Base-by-base conservation (phyloP, 352 stramenopile genomes). In the Globisporangium nunn region DNA sequence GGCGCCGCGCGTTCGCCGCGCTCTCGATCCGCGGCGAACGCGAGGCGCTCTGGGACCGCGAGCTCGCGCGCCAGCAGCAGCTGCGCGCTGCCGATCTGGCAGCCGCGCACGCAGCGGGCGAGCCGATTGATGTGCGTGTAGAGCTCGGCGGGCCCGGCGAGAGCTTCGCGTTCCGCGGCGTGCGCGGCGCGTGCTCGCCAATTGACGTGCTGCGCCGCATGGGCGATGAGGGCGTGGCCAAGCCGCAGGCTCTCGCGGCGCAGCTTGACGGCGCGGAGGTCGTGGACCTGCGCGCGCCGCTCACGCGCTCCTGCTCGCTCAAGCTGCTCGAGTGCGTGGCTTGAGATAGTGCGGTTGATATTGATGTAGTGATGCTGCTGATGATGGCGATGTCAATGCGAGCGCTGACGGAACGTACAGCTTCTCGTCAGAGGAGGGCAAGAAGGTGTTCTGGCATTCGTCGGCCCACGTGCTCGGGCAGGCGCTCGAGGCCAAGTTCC, bases 391-490 rank as follows among this genome's bases (percentile, higher is more conserved):
- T 50, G 23, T 2, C 3, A 31, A 31, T 14, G 6, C 14, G 17
- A 5, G 0, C n/a, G 54, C 12, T 40, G 51, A 47, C 23, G 48
- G 18, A 45, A 6, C 29, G 6, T 46, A 37, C 61, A 91, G 78
- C 57, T 91, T 91, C 56, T 70, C 67, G 17, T 84, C 63, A 29
- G 72, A 91, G 14, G 70, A 85, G 69, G 81, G 78, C 64, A 88
- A 88, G 61, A 84, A 71, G 50, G 73, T 97, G 4, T 98, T 99
- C 67, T 99, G 97, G 98, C 98, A 99, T 72, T 99, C 96, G n/a
- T 98, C 91, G 1, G 96, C 97, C 1, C 98, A 99, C 69, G 93
- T 99, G n/a, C 80, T 99, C 46, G 98, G 98, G 29, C 93, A 98
- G 72, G 96, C 96, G 15, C 84, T 99, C 41, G 98, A 99, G 66